These are phyloP conservation scores for Exsudoporus frostii DNA, from an alignment of 768 basidiomycete genomes.

Conservation along the genomic window DNA sequence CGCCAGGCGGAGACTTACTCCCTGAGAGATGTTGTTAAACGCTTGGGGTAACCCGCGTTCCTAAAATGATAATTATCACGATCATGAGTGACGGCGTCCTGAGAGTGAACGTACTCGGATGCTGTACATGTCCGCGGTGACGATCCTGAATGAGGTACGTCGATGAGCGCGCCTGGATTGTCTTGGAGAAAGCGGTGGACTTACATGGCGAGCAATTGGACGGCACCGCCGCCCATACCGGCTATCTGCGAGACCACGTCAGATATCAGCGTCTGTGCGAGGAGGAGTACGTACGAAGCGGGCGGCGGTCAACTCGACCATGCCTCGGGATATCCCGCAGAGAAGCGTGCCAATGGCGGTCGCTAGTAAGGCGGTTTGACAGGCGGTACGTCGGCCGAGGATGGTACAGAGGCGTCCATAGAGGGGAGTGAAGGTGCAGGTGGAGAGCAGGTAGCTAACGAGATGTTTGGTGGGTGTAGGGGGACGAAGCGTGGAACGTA, in stretches of 20 bases:
- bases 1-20: conserved; percentile 6
- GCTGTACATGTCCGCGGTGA: conserved; percentile 21
- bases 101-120: conserved; percentile 10
- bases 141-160: conserved; percentile 10
- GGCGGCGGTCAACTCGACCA: conserved; percentile 65
- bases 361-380: conserved; percentile 58
- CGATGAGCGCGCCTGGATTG: not conserved
- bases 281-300: conserved; percentile 55
- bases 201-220: conserved; percentile 21
- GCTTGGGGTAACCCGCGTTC: conserved; percentile 36
- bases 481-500: not conserved
- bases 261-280: not conserved
- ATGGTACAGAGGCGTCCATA: conserved; percentile 77
- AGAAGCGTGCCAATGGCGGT: conserved; percentile 56
- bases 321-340: conserved; percentile 63
- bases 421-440: conserved; percentile 75
- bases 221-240: conserved; percentile 20
- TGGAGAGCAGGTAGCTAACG: conserved; percentile 59
- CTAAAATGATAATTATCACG: not conserved
- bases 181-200: not conserved
- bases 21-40: conserved; percentile 34
- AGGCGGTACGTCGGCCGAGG: conserved; percentile 65
- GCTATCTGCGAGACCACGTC: conserved; percentile 11
- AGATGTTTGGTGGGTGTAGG: not conserved
- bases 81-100: not conserved